Evolutionary conservation across 1,284 basidiomycete genomes (phyloP), one percentile per base, ranked within the genome.

Genomic region (Volvariella surrecta): DNA sequence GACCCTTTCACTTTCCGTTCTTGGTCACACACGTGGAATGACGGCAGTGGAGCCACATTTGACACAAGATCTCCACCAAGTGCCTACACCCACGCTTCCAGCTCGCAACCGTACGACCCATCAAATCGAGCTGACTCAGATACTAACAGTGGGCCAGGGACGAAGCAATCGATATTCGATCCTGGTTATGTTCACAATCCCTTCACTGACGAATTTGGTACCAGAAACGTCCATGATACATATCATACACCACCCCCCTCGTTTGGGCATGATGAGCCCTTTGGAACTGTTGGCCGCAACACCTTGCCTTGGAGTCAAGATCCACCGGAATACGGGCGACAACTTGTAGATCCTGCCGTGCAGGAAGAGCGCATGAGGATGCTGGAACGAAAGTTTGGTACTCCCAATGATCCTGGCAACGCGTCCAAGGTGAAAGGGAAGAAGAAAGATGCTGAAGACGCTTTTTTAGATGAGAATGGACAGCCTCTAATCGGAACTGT

Each of bases 301-400:
- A 46, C 68, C 4, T 58, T 74, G n/a, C 73, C 74, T 2, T 75
- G 73, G 71, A 66, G 63, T 40, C 58, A 55, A 41, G 68, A 67
- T 24, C 67, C 68, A 11, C 62, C 64, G n/a, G 62, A 66, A 35
- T 61, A 64, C 49, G 60, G 57, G 19, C 54, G 60, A 1, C 20
- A 38, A 3, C 60, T 64, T 1, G 52, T 82, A 2, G 67, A 76
- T 47, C 61, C 70, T 2, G 58, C 66, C 9, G 60, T 75, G 38
- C 82, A 81, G 54, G 75, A 79, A 57, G 79, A 82, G 49, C 68
- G 81, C 15, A 66, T 83, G 52, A 70, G 79, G 3, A 81, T 83
- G 78, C 66, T 85, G 7, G 76, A 83, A 54, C 66, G 70, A 11
- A 79, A 82, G 52, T 84, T 83, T 57, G 70, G 73, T 3, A 51